phyloP scores from a whole-genome alignment of 225 moss, liverwort and hornwort species.

The Climacium dendroides region DNA sequence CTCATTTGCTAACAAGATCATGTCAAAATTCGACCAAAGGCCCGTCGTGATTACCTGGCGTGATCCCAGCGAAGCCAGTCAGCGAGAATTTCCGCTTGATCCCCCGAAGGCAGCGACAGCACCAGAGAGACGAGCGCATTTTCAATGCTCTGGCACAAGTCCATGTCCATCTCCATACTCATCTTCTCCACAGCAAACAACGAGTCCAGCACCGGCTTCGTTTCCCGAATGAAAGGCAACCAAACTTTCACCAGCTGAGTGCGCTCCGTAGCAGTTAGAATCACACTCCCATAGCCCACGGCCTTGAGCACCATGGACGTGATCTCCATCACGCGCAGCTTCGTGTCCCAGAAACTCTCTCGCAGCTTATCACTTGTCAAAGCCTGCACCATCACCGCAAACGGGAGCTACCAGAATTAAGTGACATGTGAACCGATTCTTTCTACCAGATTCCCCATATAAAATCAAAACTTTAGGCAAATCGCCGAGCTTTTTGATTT shows the following conservation, averaged over 20 bases:
- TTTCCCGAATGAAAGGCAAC: conserved; percentile 61
- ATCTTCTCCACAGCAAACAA: conserved; percentile 40
- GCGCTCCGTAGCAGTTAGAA: conserved; percentile 48
- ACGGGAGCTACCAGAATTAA: background rate
- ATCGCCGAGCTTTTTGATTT: no score
- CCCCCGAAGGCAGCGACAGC: conserved; percentile 63
- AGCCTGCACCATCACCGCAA: background rate
- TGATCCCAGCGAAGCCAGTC: conserved; percentile 84
- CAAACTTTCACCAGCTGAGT: conserved; percentile 57
- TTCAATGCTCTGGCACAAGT: conserved; percentile 62
- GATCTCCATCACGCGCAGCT: conserved; percentile 73
- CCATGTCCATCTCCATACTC: conserved; percentile 48
- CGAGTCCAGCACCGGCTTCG: conserved; percentile 58
- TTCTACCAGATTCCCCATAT: background rate
- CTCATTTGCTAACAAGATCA: background rate
- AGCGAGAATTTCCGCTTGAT: conserved; percentile 71
- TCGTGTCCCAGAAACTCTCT: conserved; percentile 58
- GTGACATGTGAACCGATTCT: background rate
- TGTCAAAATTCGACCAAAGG: background rate
- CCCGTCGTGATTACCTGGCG: conserved; percentile 6
- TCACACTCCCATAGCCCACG: conserved; percentile 70
- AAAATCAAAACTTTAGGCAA: background rate
- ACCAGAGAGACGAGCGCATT: conserved; percentile 66
- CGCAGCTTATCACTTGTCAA: conserved; percentile 22
- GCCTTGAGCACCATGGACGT: conserved; percentile 65